A percentile compares a stretch with the other conserved stretches of the same genome.
Conservation (phyloP, 2,329 filamentous ascomycete genomes). For the Aspergillus versicolor region DNA sequence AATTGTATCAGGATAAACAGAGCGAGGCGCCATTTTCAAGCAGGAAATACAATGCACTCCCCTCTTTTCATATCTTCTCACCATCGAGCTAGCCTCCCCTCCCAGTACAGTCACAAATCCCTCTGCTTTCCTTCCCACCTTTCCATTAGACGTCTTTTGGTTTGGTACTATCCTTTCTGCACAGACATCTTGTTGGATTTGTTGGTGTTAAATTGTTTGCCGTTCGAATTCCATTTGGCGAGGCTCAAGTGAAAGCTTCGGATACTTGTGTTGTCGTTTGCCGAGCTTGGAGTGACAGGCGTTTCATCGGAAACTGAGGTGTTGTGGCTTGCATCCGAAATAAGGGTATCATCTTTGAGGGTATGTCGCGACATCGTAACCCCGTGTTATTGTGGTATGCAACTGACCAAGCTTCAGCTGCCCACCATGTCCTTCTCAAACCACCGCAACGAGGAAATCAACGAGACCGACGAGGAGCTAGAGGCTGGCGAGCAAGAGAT, state of each 20-base stretch:
- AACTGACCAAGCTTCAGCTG: not conserved
- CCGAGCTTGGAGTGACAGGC: not conserved
- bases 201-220: not conserved
- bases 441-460: not conserved
- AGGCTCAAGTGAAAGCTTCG: not conserved
- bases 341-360: not conserved
- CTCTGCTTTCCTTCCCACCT: not conserved
- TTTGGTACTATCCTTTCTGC: not conserved
- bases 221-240: not conserved
- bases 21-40: not conserved
- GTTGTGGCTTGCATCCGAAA: not conserved
- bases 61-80: not conserved
- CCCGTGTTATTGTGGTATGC: not conserved
- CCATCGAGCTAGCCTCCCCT: not conserved
- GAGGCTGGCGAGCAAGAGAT: not conserved
- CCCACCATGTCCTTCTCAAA: not conserved
- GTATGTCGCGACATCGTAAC: not conserved
- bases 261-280: not conserved
- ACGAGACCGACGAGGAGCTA: not conserved
- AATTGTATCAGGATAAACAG: not conserved
- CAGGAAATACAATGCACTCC: not conserved
- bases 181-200: not conserved
- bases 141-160: not conserved
- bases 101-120: not conserved
- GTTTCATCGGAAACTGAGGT: not conserved